These are phyloP conservation scores for Escovopsis weberi DNA, from an alignment of 2,329 filamentous ascomycete genomes.

Conservation along the genomic window DNA sequence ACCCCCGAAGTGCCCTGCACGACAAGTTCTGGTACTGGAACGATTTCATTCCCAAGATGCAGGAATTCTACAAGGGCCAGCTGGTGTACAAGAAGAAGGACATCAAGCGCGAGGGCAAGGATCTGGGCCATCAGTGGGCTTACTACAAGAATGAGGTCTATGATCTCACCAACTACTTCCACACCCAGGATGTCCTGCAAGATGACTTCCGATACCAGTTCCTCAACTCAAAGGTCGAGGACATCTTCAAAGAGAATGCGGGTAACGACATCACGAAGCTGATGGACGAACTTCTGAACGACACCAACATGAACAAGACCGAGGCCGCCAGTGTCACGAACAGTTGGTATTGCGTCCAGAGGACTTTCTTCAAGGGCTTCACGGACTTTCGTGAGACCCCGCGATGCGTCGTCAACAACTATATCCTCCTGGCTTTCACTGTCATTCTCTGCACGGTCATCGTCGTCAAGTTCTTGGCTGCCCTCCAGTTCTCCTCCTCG, in stretches of 20 bases:
- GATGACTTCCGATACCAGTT: constrained; percentile 49
- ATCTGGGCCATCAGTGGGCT: constrained; percentile 62
- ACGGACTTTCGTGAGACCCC: constrained; percentile 69
- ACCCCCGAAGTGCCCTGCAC: constrained; percentile 42
- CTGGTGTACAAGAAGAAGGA: constrained; percentile 53
- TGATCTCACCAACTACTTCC: constrained; percentile 84
- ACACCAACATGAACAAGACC: constrained; percentile 36
- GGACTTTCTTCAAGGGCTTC: constrained; percentile 69
- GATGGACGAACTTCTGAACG: constrained; percentile 41
- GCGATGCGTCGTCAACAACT: constrained; percentile 79
- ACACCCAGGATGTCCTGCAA: constrained; percentile 49
- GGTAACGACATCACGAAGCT: constrained; percentile 62
- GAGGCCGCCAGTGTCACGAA: constrained; percentile 38
- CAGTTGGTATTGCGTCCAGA: constrained; percentile 67
- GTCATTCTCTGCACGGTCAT: constrained; percentile 71
- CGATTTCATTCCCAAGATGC: constrained; percentile 63
- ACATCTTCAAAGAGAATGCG: constrained; percentile 58
- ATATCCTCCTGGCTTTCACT: constrained; percentile 77
- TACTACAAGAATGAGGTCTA: constrained; percentile 65
- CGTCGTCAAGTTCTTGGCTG: constrained; percentile 76
- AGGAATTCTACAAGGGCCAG: constrained; percentile 75
- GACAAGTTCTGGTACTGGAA: constrained; percentile 62
- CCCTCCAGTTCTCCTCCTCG: constrained; percentile 87
- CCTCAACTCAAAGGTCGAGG: constrained; percentile 51
- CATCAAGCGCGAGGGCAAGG: constrained; percentile 50